These are phyloP conservation scores for Tetrahymena borealis DNA, from an alignment of 73 alveolate genomes.

Conservation along the genomic window DNA sequence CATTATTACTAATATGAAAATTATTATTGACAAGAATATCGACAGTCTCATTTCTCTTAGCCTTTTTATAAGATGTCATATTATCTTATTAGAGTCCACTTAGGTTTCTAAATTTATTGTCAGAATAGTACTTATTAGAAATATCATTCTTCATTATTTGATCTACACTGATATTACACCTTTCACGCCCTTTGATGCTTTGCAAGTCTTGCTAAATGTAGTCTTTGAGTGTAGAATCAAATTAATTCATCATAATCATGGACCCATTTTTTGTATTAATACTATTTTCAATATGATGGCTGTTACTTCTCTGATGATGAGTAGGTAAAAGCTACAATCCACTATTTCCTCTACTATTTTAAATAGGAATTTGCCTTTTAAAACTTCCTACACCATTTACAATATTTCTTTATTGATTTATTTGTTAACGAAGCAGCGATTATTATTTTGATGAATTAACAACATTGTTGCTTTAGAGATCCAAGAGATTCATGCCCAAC, in stretches of 20 bases:
- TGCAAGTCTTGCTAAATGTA: not conserved
- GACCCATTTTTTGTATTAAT: not conserved
- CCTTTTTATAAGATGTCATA: not conserved
- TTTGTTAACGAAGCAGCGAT: no score
- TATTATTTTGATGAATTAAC: no score
- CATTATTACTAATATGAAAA: not conserved
- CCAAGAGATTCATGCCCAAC: no score
- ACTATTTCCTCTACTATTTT: no score
- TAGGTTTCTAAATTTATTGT: not conserved
- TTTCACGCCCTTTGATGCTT: not conserved
- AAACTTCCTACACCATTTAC: no score
- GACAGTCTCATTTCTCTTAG: not conserved
- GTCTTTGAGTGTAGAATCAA: not conserved
- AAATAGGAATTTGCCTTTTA: no score
- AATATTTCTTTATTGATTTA: no score
- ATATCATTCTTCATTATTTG: not conserved
- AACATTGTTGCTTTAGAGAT: no score
- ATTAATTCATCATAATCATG: not conserved
- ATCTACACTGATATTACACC: not conserved
- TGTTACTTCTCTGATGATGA: not conserved
- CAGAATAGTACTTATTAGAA: not conserved
- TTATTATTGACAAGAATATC: not conserved
- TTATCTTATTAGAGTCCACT: not conserved
- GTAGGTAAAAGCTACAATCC: no score
- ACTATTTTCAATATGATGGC: not conserved